Base-by-base conservation (phyloP, 179 eudicot genomes). In the Pouteria campechiana region DNA sequence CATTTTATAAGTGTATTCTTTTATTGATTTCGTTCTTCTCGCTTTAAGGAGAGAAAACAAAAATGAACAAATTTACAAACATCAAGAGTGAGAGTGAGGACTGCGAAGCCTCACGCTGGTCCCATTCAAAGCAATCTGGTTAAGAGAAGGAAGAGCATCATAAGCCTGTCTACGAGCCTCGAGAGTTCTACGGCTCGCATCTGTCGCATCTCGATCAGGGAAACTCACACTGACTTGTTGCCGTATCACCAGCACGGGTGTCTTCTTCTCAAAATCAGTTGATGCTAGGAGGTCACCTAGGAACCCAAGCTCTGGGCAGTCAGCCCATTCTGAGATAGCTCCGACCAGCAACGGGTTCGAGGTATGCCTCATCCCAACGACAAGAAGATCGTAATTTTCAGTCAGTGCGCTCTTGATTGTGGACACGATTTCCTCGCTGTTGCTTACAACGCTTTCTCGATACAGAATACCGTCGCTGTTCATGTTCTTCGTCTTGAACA, bases 231-330 rank as follows among this genome's bases (percentile, higher is more conserved):
- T n/a, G n/a, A n/a, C n/a, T 32, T 72, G 79, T 22, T 68, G 73
- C 45, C 72, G 83, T 29, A 76, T 36, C 14, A 73, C 74, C 63
- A 76, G 60, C 10, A 73, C 51, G 11, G 83, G 65, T 9, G 74
- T 68, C 23, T 32, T 46, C 2, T 68, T 40, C 1, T 58, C 50
- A 17, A 58, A 41, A 58, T 73, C 79, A 1, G 68, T 20, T 0
- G 73, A 63, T 2, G 76, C 65, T 3, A 76, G 68, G 9, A 72
- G 13, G 27, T 69, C 79, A 2, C 83, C 83, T 0, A 72, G 24
- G 28, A 45, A 47, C 9, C 83, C 83, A 12, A 76, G 37, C 30
- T 73, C 83, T 0, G 60, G 49, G 0, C 50, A 41, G 35, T 72
- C 79, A 22, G 47, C 44, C 76, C 73, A 69, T 25, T 58, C 68